A percentile compares a stretch with the other conserved stretches of the same genome.
Conservation (phyloP, 192 early-diverging fungal species). For the Gamsiella multidivaricata region DNA sequence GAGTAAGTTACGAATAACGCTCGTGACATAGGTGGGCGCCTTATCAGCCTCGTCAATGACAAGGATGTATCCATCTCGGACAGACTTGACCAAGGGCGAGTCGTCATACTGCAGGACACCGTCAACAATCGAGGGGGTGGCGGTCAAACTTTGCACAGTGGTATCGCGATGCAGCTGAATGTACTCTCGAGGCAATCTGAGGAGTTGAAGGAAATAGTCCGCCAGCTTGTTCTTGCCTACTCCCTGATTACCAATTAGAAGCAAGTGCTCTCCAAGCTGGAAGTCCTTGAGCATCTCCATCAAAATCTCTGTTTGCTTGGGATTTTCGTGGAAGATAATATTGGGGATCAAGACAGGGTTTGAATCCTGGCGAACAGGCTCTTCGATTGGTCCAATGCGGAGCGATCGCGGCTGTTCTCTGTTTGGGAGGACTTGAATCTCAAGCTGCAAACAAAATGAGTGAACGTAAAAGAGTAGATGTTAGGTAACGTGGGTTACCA, state of each 20-base stretch:
- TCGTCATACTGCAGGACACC: conserved; percentile 79
- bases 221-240: conserved; percentile 72
- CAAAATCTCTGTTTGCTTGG: conserved; percentile 74
- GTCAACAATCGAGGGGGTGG: conserved; percentile 76
- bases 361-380: conserved; percentile 59
- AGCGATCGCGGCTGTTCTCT: conserved; percentile 59
- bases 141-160: conserved; percentile 80
- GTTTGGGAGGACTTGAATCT: conserved; percentile 64
- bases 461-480: neutral
- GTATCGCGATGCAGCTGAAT: conserved; percentile 85
- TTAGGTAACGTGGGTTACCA: neutral
- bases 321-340: conserved; percentile 81
- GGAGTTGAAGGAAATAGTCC: conserved; percentile 78
- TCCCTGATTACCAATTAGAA: conserved; percentile 88
- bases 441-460: conserved; percentile 23
- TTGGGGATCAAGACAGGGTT: conserved; percentile 75
- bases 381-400: conserved; percentile 64
- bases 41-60: conserved; percentile 89
- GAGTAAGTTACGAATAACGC: conserved; percentile 76
- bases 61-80: conserved; percentile 68
- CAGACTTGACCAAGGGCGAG: conserved; percentile 71
- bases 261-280: conserved; percentile 80
- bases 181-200: conserved; percentile 78
- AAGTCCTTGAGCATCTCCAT: conserved; percentile 85
- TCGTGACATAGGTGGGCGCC: conserved; percentile 82